A percentile compares a stretch with the other conserved stretches of the same genome.
Evolutionary conservation across 2,329 filamentous ascomycete species (phyloP).

Genomic region (Teratosphaeria zuluensis): DNA sequence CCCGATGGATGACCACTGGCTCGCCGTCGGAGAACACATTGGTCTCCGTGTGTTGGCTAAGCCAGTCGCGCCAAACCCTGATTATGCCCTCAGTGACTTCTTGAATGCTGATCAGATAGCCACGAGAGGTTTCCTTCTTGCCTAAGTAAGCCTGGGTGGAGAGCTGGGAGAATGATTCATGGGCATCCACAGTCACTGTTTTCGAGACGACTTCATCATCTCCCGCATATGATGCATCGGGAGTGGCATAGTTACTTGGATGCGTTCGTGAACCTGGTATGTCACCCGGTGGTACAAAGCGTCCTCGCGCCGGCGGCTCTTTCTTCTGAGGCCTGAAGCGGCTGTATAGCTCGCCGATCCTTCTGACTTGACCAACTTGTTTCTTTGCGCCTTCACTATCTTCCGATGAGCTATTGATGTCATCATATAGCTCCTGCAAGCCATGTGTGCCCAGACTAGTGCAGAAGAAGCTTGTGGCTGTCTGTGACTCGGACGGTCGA

Average conservation of each 20-base stretch:
- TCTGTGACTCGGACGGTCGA: conserved; percentile 59
- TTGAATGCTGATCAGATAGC: conserved; percentile 54
- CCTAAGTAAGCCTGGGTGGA: conserved; percentile 60
- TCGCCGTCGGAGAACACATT: conserved; percentile 19
- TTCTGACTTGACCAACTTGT: conserved; percentile 34
- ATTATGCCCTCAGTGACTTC: conserved; percentile 59
- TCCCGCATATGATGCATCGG: conserved; percentile 7
- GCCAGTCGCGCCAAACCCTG: conserved; percentile 64
- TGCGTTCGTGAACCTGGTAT: conserved; percentile 37
- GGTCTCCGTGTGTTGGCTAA: conserved; percentile 39
- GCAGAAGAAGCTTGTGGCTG: conserved; percentile 60
- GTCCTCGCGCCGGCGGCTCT: conserved; percentile 30
- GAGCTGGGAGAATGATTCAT: conserved; percentile 66
- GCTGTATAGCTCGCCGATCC: conserved; percentile 54
- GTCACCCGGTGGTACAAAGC: conserved; percentile 34
- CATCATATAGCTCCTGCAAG: conserved; percentile 32
- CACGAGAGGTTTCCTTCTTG: conserved; percentile 51
- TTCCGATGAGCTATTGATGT: background rate
- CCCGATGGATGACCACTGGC: conserved; percentile 17
- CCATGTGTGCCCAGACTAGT: conserved; percentile 55
- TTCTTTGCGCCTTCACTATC: background rate
- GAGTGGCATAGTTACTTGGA: conserved; percentile 10
- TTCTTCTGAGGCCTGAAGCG: conserved; percentile 57
- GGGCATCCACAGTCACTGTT: conserved; percentile 55
- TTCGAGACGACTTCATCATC: conserved; percentile 40